phyloP scores from a whole-genome alignment of 1,284 basidiomycete species.

The Marasmius tenuissimus region DNA sequence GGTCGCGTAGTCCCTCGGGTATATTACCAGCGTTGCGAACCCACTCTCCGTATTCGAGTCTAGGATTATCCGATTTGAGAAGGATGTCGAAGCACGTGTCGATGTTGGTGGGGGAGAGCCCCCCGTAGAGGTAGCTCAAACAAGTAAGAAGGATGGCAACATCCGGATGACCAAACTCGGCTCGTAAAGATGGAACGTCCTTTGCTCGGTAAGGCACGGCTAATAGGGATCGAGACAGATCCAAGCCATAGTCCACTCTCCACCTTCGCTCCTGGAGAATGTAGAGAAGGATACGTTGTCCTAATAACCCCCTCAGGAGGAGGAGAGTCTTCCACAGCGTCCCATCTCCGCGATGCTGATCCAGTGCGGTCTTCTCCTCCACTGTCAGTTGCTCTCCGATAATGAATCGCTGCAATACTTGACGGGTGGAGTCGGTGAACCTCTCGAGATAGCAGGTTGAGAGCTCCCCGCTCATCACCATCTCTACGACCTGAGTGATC shows the following conservation, averaged over 20 bases:
- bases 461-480: too few species aligned
- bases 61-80: conserved; percentile 28
- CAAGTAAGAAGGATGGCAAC: conserved; percentile 48
- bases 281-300: conserved; percentile 39
- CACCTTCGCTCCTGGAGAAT: conserved; percentile 44
- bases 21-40: conserved; percentile 7
- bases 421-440: too few species aligned
- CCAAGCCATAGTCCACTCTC: conserved; percentile 58
- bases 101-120: conserved; percentile 41
- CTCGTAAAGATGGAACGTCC: conserved; percentile 45
- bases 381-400: background rate
- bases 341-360: background rate
- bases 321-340: conserved; percentile 25
- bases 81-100: conserved; percentile 38
- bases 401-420: too few species aligned
- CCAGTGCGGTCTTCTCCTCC: background rate
- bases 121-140: conserved; percentile 52
- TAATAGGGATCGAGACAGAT: conserved; percentile 41
- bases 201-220: conserved; percentile 57
- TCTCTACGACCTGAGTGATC: too few species aligned
- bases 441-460: too few species aligned
- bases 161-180: conserved; percentile 59
- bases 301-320: conserved; percentile 40
- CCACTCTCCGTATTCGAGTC: background rate
- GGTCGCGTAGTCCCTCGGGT: conserved; percentile 8